Percentiles rank a stretch among this genome's conserved stretches.
Conservation (phyloP, 169 alveolate species). For the Cryptosporidium bovis region DNA sequence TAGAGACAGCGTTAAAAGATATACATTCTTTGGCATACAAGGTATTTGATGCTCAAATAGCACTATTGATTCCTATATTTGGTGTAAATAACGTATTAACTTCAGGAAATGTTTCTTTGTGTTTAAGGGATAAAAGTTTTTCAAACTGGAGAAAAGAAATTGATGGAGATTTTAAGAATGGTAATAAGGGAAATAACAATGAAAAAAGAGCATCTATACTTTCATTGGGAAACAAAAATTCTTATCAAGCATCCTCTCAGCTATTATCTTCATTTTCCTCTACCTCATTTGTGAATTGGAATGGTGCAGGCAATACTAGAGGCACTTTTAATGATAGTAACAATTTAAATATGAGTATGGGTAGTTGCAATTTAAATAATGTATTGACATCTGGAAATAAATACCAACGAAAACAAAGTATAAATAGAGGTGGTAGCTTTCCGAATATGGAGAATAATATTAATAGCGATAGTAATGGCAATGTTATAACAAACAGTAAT, state of each 20-base stretch:
- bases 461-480: neutral
- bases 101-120: neutral
- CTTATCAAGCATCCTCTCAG: no score
- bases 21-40: conserved; percentile 77
- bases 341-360: no score
- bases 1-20: conserved; percentile 43
- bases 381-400: no score
- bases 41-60: conserved; percentile 76
- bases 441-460: neutral
- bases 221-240: no score
- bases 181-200: neutral
- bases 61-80: conserved; percentile 76
- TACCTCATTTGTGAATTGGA: no score
- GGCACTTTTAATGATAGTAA: no score
- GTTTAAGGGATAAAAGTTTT: neutral
- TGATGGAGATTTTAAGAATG: neutral
- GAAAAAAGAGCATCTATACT: neutral
- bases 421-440: no score
- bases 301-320: no score
- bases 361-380: no score
- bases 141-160: no score
- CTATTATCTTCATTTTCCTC: no score
- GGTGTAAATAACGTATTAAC: conserved; percentile 69
- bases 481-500: neutral
- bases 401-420: no score